A percentile compares a stretch with the other conserved stretches of the same genome.
Evolutionary conservation across 257 asterid genomes (phyloP).

Genomic region (Solanum appendiculatum): DNA sequence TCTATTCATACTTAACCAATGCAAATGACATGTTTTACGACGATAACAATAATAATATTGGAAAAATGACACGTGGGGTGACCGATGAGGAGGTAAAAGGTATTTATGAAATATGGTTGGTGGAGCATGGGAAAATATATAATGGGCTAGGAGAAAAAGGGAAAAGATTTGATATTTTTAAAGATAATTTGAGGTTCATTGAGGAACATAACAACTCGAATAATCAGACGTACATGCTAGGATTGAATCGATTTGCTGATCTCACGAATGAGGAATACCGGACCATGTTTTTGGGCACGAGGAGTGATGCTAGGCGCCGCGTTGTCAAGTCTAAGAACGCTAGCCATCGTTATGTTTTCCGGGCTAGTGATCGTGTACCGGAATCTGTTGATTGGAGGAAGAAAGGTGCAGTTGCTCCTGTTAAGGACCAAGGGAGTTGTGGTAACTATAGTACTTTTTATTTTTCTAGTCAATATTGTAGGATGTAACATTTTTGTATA

Average conservation of each 20-base stretch:
- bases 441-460: slow-evolving; percentile 27
- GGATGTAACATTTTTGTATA: not conserved
- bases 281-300: slow-evolving; percentile 40
- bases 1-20: too few species aligned
- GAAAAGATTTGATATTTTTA: slow-evolving; percentile 49
- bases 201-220: slow-evolving; percentile 45
- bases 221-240: slow-evolving; percentile 40
- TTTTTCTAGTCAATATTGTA: not conserved
- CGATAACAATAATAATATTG: not conserved
- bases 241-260: slow-evolving; percentile 55
- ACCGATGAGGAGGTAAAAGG: slow-evolving; percentile 16
- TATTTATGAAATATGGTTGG: slow-evolving; percentile 50
- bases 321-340: slow-evolving; percentile 14
- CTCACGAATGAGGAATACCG: slow-evolving; percentile 65
- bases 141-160: slow-evolving; percentile 46
- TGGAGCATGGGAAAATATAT: slow-evolving; percentile 42
- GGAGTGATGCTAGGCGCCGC: slow-evolving; percentile 8
- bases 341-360: slow-evolving; percentile 27
- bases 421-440: slow-evolving; percentile 65
- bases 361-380: slow-evolving; percentile 32
- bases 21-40: not conserved
- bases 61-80: not conserved
- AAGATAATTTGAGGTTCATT: slow-evolving; percentile 53
- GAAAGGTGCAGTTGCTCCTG: slow-evolving; percentile 53
- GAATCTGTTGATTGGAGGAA: slow-evolving; percentile 58